Percentiles rank a stretch among this genome's conserved stretches.
Evolutionary conservation across 139 green algal genomes (phyloP).

Genomic region (Tetradesmus obliquus): DNA sequence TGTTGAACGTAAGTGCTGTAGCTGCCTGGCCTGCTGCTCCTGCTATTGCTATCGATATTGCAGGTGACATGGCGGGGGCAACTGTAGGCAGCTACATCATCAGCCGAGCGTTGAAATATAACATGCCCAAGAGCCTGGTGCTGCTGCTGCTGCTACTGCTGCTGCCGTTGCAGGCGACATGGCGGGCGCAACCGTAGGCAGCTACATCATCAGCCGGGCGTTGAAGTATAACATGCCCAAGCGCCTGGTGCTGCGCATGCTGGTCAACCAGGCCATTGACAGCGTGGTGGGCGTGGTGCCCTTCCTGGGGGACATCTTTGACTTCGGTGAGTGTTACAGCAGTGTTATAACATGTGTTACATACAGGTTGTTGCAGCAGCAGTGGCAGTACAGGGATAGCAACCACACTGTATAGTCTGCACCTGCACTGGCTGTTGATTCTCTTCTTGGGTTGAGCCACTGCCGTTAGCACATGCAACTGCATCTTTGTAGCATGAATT

Average conservation of each 20-base stretch:
- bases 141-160: not conserved
- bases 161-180: conserved; percentile 32
- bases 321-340: conserved; percentile 47
- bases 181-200: conserved; percentile 25
- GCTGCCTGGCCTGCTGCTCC: not conserved
- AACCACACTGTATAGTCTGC: not conserved
- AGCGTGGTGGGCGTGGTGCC: conserved; percentile 27
- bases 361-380: too few relatives aligned
- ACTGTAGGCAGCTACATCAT: not conserved
- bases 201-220: conserved; percentile 42
- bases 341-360: too few relatives aligned
- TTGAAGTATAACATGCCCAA: conserved; percentile 43
- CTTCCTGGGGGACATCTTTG: conserved; percentile 65
- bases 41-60: not conserved
- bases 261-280: conserved; percentile 49
- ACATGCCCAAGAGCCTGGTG: not conserved
- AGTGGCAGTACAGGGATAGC: too few relatives aligned
- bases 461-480: not conserved
- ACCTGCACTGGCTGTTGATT: not conserved
- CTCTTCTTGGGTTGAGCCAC: not conserved
- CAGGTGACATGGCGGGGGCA: not conserved
- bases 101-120: conserved; percentile 18
- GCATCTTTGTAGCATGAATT: not conserved
- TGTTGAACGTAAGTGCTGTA: not conserved
- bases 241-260: conserved; percentile 39